A percentile compares a stretch with the other conserved stretches of the same genome.
Conservation (phyloP, 2,329 filamentous ascomycete genomes). For the Trichophyton benhamiae region DNA sequence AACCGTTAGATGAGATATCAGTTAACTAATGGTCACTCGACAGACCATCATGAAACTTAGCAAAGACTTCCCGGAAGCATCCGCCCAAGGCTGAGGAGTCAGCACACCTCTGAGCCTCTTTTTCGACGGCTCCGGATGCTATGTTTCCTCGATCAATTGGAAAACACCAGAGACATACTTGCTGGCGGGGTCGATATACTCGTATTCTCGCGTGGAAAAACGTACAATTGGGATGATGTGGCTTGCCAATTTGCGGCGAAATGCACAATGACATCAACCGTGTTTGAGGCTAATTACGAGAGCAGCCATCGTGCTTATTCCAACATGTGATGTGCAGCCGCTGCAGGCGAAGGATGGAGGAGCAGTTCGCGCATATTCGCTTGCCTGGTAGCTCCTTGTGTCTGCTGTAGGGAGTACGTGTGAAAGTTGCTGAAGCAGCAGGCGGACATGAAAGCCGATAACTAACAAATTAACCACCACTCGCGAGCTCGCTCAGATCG, state of each 20-base stretch:
- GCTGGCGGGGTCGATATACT: not conserved
- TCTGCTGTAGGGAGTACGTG: too few relatives aligned
- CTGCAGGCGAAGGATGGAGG: not conserved
- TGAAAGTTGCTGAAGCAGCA: not conserved
- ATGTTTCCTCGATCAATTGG: not conserved
- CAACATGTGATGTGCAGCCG: not conserved
- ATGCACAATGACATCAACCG: not conserved
- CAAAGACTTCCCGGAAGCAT: not conserved
- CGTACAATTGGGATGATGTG: conserved; percentile 2
- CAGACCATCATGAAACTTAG: not conserved
- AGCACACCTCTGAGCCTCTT: not conserved
- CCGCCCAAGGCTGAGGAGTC: not conserved
- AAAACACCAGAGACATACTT: not conserved
- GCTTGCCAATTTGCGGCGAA: conserved; percentile 1
- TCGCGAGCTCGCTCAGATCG: not conserved
- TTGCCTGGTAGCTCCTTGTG: not conserved
- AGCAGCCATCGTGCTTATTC: not conserved
- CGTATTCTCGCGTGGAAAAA: conserved; percentile 3
- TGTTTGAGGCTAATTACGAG: not conserved
- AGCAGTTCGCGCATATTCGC: not conserved
- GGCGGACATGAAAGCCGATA: not conserved
- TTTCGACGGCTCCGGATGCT: not conserved
- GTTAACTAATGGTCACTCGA: not conserved
- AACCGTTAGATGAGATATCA: not conserved
- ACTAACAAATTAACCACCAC: not conserved